Evolutionary conservation across 306 rosid genomes (phyloP).

Genomic region (Cucumis sativus): DNA sequence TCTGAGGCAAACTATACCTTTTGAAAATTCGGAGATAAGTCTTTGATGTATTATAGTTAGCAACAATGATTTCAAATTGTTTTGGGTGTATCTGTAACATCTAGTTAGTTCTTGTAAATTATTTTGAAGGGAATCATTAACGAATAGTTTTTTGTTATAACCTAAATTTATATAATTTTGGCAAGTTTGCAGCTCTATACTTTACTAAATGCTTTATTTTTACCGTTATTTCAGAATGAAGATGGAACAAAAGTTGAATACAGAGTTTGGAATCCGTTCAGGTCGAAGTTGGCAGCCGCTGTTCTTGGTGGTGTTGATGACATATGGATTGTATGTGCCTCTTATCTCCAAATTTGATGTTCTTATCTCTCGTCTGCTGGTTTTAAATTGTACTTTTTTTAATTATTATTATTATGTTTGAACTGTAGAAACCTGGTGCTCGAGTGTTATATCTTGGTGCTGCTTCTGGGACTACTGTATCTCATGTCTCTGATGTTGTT

Average conservation of each 20-base stretch:
- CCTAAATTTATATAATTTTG: not conserved
- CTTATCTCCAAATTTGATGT: too few species aligned
- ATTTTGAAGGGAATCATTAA: not conserved
- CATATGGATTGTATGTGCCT: slow-evolving; percentile 50
- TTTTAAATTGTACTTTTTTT: not conserved
- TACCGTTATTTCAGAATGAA: slow-evolving; percentile 32
- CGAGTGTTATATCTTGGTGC: slow-evolving; percentile 79
- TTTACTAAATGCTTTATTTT: not conserved
- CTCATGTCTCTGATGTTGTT: slow-evolving; percentile 89
- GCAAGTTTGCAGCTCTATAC: not conserved
- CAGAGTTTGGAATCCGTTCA: slow-evolving; percentile 87
- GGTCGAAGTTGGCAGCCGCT: slow-evolving; percentile 86
- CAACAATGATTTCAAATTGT: not conserved
- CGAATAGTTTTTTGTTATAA: not conserved
- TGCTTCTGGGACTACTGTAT: slow-evolving; percentile 91
- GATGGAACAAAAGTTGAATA: slow-evolving; percentile 71
- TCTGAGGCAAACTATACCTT: not conserved
- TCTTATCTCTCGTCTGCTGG: not conserved
- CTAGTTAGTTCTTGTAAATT: not conserved
- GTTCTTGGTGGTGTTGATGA: slow-evolving; percentile 83
- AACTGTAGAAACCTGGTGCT: slow-evolving; percentile 60
- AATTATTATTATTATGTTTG: not conserved
- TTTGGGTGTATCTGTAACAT: not conserved
- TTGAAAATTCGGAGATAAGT: not conserved
- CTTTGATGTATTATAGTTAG: not conserved